Conservation (phyloP, 2,329 filamentous ascomycete species). For the Anthostomella pinea region DNA sequence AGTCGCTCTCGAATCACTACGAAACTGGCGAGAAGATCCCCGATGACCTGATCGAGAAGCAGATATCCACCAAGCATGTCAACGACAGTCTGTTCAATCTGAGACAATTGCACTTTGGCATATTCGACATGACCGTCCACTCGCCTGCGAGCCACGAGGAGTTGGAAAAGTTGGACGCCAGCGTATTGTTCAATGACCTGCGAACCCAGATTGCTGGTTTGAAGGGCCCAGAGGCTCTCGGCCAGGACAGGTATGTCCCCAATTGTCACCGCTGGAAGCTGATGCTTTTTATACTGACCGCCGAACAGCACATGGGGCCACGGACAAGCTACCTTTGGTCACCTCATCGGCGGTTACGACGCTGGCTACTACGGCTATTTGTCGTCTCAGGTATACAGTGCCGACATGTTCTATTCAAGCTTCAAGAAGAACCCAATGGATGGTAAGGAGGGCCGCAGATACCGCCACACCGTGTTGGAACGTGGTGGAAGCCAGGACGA, state of each 20-base stretch:
- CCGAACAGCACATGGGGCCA: slow-evolving; percentile 63
- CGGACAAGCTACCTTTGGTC: slow-evolving; percentile 76
- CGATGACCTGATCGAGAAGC: slow-evolving; percentile 68
- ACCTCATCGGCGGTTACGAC: slow-evolving; percentile 81
- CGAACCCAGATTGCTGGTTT: slow-evolving; percentile 69
- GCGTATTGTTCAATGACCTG: slow-evolving; percentile 68
- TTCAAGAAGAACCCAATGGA: slow-evolving; percentile 81
- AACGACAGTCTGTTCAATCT: slow-evolving; percentile 79
- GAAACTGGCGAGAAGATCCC: slow-evolving; percentile 67
- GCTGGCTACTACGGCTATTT: slow-evolving; percentile 79
- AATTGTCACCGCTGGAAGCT: neutral
- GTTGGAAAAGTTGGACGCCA: slow-evolving; percentile 63
- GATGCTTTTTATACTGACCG: slow-evolving; percentile 25
- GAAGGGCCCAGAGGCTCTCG: slow-evolving; percentile 68
- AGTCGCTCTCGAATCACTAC: slow-evolving; percentile 71
- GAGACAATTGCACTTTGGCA: slow-evolving; percentile 75
- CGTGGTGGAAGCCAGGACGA: slow-evolving; percentile 76
- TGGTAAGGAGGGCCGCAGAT: slow-evolving; percentile 67
- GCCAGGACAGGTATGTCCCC: slow-evolving; percentile 49
- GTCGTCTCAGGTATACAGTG: slow-evolving; percentile 75
- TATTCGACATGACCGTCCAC: slow-evolving; percentile 82
- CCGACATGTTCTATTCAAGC: slow-evolving; percentile 81
- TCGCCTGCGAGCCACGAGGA: slow-evolving; percentile 66
- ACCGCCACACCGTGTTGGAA: slow-evolving; percentile 75
- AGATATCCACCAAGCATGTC: slow-evolving; percentile 75